Evolutionary conservation across 768 basidiomycete genomes (phyloP).

Genomic region (Rhizopogon rudus): DNA sequence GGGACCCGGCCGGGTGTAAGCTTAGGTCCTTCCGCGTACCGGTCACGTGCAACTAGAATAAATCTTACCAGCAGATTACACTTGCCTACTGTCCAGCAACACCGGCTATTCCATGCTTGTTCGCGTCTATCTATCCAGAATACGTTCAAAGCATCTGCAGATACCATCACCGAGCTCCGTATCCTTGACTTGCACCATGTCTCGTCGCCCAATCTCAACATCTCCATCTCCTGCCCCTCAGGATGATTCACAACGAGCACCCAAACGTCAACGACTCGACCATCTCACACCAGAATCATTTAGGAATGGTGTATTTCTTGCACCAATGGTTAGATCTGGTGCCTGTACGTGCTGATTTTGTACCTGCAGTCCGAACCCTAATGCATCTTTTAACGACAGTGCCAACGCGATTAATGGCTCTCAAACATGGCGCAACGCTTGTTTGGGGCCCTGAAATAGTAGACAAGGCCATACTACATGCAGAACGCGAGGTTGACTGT

Average conservation of each 20-base stretch:
- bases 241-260: conserved; percentile 17
- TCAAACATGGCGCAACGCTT: conserved; percentile 90
- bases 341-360: conserved; percentile 53
- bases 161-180: background rate
- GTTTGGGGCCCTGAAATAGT: conserved; percentile 98
- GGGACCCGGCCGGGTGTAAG: no score
- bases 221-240: conserved; percentile 37
- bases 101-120: background rate
- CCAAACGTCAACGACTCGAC: conserved; percentile 52
- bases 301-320: conserved; percentile 87
- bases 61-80: background rate
- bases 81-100: background rate
- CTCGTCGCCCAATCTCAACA: conserved; percentile 47
- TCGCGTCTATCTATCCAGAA: background rate
- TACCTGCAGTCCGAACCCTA: background rate
- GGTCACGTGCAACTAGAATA: background rate
- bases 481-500: conserved; percentile 85
- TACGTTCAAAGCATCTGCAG: background rate
- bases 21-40: background rate
- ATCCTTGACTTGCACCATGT: conserved; percentile 30
- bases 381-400: conserved; percentile 43
- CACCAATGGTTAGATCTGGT: conserved; percentile 97
- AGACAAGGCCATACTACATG: conserved; percentile 90
- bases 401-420: conserved; percentile 77
- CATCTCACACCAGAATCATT: conserved; percentile 72